phyloP scores from a whole-genome alignment of 352 stramenopile genomes.

The Pseudoperonospora humuli region DNA sequence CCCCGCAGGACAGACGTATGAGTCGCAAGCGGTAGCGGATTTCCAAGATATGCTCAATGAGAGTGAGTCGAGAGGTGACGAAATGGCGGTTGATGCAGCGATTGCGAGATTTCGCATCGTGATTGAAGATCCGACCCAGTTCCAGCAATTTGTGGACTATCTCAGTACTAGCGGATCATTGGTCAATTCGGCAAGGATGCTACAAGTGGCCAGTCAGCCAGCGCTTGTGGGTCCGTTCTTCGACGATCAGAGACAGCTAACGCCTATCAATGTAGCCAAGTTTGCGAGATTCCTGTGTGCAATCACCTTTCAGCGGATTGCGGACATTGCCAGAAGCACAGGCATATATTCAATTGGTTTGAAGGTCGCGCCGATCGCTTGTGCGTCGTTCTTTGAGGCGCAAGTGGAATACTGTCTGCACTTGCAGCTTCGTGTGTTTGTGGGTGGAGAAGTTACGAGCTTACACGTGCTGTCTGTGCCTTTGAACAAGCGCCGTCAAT shows the following conservation, averaged over 20 bases:
- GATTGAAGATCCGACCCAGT: constrained; percentile 7
- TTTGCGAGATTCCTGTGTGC: constrained; percentile 21
- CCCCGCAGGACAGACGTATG: constrained; percentile 7
- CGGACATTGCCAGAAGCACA: constrained; percentile 7
- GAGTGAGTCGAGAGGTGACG: not conserved
- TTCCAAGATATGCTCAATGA: constrained; percentile 22
- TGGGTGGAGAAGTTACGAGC: constrained; percentile 9
- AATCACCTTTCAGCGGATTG: constrained; percentile 22
- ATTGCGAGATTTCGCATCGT: constrained; percentile 13
- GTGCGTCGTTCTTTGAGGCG: constrained; percentile 12
- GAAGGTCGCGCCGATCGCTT: constrained; percentile 12
- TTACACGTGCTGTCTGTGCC: constrained; percentile 23
- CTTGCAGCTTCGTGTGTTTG: constrained; percentile 21
- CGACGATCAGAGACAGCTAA: not conserved
- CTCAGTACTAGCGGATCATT: constrained; percentile 15
- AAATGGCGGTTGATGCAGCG: not conserved
- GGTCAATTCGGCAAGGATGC: constrained; percentile 10
- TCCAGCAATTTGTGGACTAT: constrained; percentile 23
- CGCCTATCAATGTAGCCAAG: constrained; percentile 9
- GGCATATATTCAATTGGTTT: constrained; percentile 14
- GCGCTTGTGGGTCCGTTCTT: constrained; percentile 6
- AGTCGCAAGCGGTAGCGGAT: constrained; percentile 7
- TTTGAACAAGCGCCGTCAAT: constrained; percentile 17
- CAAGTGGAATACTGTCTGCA: constrained; percentile 26
- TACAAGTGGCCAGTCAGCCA: constrained; percentile 1